Evolutionary conservation across 768 basidiomycete genomes (phyloP).

Genomic region (Boletus insuetus): DNA sequence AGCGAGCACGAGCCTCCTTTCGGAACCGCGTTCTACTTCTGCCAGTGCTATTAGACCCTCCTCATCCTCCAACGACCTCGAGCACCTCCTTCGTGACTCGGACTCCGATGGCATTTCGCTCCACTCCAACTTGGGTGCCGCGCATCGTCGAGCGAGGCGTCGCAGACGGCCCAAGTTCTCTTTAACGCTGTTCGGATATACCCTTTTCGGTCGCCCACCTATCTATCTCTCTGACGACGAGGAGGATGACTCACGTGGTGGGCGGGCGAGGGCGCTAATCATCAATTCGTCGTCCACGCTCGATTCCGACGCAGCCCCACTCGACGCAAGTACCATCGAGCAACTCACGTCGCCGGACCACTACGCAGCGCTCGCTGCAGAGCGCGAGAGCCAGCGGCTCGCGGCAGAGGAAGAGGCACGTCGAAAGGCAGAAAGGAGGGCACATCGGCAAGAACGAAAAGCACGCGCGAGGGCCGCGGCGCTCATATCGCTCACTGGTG

Average conservation of each 20-base stretch:
- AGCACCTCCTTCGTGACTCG: slow-evolving; percentile 47
- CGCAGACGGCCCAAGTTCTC: slow-evolving; percentile 32
- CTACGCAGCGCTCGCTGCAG: slow-evolving; percentile 26
- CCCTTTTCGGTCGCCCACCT: slow-evolving; percentile 62
- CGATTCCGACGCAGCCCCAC: slow-evolving; percentile 68
- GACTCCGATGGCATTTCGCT: slow-evolving; percentile 62
- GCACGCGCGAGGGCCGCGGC: slow-evolving; percentile 38
- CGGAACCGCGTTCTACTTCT: slow-evolving; percentile 27
- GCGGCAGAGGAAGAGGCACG: slow-evolving; percentile 41
- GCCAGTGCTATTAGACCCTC: slow-evolving; percentile 5
- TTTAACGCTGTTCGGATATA: slow-evolving; percentile 64
- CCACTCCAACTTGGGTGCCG: slow-evolving; percentile 56
- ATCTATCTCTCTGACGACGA: slow-evolving; percentile 64
- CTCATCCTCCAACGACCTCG: slow-evolving; percentile 39
- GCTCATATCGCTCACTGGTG: slow-evolving; percentile 34
- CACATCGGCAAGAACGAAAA: slow-evolving; percentile 43
- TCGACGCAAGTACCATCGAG: slow-evolving; percentile 57
- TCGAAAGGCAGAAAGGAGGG: slow-evolving; percentile 47
- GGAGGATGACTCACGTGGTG: slow-evolving; percentile 31
- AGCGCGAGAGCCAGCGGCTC: slow-evolving; percentile 24
- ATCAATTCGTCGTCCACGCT: slow-evolving; percentile 44
- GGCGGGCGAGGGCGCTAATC: slow-evolving; percentile 23
- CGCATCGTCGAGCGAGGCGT: slow-evolving; percentile 31
- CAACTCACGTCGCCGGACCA: slow-evolving; percentile 45
- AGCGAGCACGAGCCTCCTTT: slow-evolving; percentile 5